These are phyloP conservation scores for Podospora tetraspora DNA, from an alignment of 495 filamentous ascomycete genomes.

Conservation along the genomic window DNA sequence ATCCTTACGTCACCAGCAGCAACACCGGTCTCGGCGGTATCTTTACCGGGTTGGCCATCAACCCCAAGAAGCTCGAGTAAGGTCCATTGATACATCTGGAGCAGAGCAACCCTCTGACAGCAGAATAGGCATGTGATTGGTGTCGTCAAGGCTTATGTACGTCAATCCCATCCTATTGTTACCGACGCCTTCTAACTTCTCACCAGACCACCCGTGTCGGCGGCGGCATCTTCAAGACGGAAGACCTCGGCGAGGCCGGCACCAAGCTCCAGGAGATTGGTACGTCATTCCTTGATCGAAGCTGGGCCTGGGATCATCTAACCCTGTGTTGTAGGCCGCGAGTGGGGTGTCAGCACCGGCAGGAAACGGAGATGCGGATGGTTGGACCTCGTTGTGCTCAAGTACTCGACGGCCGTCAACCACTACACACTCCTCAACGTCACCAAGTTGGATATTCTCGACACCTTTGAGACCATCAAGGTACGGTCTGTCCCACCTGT, in stretches of 20 bases:
- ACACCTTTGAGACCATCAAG: constrained; percentile 75
- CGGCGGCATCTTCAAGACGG: constrained; percentile 79
- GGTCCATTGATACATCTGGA: background rate
- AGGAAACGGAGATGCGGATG: constrained; percentile 80
- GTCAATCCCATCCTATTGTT: constrained; percentile 6
- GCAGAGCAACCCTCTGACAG: constrained; percentile 7
- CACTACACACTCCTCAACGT: constrained; percentile 76
- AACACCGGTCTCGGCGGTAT: constrained; percentile 72
- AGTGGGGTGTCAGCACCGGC: constrained; percentile 77
- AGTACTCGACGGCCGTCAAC: constrained; percentile 67
- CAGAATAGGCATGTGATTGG: constrained; percentile 55
- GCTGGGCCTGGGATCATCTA: too few relatives aligned
- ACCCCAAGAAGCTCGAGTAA: constrained; percentile 43
- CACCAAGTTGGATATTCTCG: constrained; percentile 81
- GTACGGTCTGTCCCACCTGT: constrained; percentile 13
- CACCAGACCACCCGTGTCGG: constrained; percentile 61
- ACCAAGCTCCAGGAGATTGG: constrained; percentile 44
- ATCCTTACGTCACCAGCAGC: constrained; percentile 80
- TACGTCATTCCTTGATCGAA: too few relatives aligned
- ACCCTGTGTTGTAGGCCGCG: constrained; percentile 17
- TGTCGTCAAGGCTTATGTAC: constrained; percentile 71
- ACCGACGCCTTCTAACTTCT: background rate
- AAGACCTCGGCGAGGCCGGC: constrained; percentile 57
- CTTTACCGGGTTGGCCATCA: constrained; percentile 63
- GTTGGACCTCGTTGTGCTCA: constrained; percentile 83